Conservation (phyloP, 148 eudicot genomes). For the Chenopodium formosanum region DNA sequence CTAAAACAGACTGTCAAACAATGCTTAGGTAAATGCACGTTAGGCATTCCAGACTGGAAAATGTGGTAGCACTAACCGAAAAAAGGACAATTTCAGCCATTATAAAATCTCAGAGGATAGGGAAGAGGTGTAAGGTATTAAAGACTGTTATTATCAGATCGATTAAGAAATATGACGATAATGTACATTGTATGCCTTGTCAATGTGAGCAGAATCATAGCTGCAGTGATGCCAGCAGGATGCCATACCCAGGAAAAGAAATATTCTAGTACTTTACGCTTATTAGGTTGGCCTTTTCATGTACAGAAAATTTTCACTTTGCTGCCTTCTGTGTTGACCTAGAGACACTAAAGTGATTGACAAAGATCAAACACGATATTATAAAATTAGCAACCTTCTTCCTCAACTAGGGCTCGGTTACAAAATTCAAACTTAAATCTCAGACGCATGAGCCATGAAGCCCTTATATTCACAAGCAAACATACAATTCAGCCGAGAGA, state of each 20-base stretch:
- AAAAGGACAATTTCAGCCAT: neutral
- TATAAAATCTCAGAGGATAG: neutral
- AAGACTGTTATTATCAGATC: neutral
- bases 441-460: neutral
- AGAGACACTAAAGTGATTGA: neutral
- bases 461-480: neutral
- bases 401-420: neutral
- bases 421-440: neutral
- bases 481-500: neutral
- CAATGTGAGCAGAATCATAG: neutral
- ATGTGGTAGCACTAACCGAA: neutral
- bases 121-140: neutral
- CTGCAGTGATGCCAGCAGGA: neutral
- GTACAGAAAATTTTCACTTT: neutral
- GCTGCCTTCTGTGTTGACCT: neutral
- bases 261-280: neutral
- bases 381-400: too few species aligned
- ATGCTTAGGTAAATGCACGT: neutral
- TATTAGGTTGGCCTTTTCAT: neutral
- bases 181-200: neutral
- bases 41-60: neutral
- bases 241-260: neutral
- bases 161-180: neutral
- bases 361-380: neutral
- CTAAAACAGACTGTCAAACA: neutral